Evolutionary conservation across 805 yeast species (phyloP).

Genomic region (Yamadazyma olivae): DNA sequence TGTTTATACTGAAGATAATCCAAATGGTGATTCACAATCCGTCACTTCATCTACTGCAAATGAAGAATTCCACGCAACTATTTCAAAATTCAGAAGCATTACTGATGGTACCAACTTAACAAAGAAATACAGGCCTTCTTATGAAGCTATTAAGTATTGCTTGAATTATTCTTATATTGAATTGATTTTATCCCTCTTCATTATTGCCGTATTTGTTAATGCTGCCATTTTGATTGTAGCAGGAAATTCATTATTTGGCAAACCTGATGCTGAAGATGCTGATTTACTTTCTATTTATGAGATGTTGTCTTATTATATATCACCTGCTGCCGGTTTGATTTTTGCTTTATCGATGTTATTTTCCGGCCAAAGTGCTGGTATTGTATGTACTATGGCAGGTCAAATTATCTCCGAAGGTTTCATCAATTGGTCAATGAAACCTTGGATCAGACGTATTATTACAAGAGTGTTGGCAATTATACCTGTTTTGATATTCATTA

Average conservation of each 20-base stretch:
- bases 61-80: conserved; percentile 13
- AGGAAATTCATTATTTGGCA: conserved; percentile 37
- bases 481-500: conserved; percentile 38
- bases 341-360: conserved; percentile 46
- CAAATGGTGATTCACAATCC: not conserved
- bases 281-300: conserved; percentile 43
- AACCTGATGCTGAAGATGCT: conserved; percentile 45
- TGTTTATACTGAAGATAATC: conserved; percentile 1
- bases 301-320: conserved; percentile 41
- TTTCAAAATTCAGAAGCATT: conserved; percentile 15
- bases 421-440: conserved; percentile 41
- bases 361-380: conserved; percentile 47
- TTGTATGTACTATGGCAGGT: conserved; percentile 49
- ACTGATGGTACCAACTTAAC: conserved; percentile 11
- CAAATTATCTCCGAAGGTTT: conserved; percentile 46
- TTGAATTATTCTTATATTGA: conserved; percentile 81
- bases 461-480: conserved; percentile 41
- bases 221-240: conserved; percentile 63
- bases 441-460: conserved; percentile 42
- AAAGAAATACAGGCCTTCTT: conserved; percentile 62
- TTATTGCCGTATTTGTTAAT: conserved; percentile 91
- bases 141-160: conserved; percentile 75
- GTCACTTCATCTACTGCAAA: conserved; percentile 2
- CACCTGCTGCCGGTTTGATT: conserved; percentile 43
- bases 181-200: conserved; percentile 72